Evolutionary conservation across 805 yeast genomes (phyloP), one percentile per base, ranked within the genome.

Genomic region (Crinitomyces ghanaensis): DNA sequence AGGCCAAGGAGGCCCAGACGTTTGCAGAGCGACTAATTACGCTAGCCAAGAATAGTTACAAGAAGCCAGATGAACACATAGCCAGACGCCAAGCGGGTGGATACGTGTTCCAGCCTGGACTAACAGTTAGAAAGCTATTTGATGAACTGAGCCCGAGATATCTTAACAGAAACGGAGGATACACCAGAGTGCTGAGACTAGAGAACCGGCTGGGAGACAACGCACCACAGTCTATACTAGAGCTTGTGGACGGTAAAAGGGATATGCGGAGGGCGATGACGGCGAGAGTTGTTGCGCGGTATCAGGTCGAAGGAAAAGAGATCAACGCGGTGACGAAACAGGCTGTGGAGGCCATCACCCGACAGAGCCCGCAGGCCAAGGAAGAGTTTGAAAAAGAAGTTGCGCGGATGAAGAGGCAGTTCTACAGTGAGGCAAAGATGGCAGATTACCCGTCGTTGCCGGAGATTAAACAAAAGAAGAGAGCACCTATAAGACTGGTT

Each of bases 151-250:
- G 73, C 3, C 64, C 70, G 26, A 65, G 93, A 37, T 86, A 80
- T 50, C 49, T 61, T 3, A 48, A 57, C 16, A 70, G 95, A 59
- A 51, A 57, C 1, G 81, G 84, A 40, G 96, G 96, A 1, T 88
- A 77, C 60, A 84, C 96, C 2, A 72, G 97, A 45, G 72, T 88
- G 34, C 60, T 85, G 41, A 76, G 71, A 45, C 62, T 91, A 40
- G 97, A 91, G 56, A 84, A 86, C 12, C 68, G 97, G 44, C 56
- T 77, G 30, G 86, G 91, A 36, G 98, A 91, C 54, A 79, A 75
- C 40, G 94, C 96, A 0, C 86, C 86, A 20, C 91, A 82, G 66
- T 76, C 91, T 1, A 75, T 86, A 6, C 51, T 91, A 34, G 98
- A 91, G 57, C 63, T 91, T 30, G 93, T 88, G 1, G 95, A 81